Conservation (phyloP, 805 yeast species). For the Dipodascus albidus region DNA sequence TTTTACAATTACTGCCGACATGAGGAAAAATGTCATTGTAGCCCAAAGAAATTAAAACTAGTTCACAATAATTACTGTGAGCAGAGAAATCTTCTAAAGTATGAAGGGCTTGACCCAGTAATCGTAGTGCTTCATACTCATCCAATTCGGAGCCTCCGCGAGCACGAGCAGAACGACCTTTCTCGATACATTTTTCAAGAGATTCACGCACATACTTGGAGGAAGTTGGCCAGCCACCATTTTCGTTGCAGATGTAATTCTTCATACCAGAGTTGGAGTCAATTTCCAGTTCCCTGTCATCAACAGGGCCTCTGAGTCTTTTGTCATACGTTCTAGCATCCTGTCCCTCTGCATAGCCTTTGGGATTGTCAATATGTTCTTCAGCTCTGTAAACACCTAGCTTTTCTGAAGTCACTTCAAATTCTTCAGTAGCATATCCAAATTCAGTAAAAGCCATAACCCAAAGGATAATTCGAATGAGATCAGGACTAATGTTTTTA, state of each 20-base stretch:
- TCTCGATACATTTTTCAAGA: constrained; percentile 10
- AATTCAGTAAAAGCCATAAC: constrained; percentile 14
- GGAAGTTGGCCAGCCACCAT: constrained; percentile 17
- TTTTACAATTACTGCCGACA: constrained; percentile 14
- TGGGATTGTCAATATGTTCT: constrained; percentile 18
- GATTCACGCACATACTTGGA: constrained; percentile 13
- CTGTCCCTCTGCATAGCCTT: constrained; percentile 15
- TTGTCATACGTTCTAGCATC: constrained; percentile 13
- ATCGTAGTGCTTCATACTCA: constrained; percentile 14
- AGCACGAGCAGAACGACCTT: constrained; percentile 12
- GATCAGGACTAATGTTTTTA: constrained; percentile 11
- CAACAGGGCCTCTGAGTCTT: constrained; percentile 15
- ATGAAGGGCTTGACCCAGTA: constrained; percentile 18
- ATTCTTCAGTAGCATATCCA: constrained; percentile 19
- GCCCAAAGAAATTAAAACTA: constrained; percentile 14
- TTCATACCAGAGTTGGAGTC: constrained; percentile 18
- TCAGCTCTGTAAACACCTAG: constrained; percentile 17
- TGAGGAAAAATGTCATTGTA: constrained; percentile 15
- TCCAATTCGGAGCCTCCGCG: constrained; percentile 7
- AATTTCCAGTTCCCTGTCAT: constrained; percentile 14
- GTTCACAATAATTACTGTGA: constrained; percentile 15
- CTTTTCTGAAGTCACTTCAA: constrained; percentile 16
- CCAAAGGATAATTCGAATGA: constrained; percentile 14
- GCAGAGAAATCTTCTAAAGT: constrained; percentile 19
- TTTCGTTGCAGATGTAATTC: constrained; percentile 17